A percentile compares a stretch with the other conserved stretches of the same genome.
These are phyloP conservation scores for Neurospora sp. DNA, from an alignment of 495 filamentous ascomycete genomes.

Conservation along the genomic window DNA sequence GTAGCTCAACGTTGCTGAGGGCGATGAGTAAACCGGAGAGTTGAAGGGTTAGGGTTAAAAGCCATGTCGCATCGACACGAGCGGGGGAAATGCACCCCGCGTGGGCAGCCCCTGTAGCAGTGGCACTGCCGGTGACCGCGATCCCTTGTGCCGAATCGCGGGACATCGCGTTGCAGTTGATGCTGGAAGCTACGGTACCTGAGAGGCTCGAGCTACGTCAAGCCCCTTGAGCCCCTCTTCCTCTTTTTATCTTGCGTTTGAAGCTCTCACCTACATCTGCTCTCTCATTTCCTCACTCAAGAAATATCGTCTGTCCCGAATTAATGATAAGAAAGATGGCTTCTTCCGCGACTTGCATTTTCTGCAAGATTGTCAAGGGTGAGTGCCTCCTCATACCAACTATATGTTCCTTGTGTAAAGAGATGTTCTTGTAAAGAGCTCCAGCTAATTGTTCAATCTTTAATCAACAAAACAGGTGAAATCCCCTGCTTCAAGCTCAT, in stretches of 20 bases:
- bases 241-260: not conserved
- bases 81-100: not conserved
- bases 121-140: not conserved
- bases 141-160: not conserved
- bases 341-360: slow-evolving; percentile 75
- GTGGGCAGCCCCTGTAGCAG: not conserved
- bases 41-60: not conserved
- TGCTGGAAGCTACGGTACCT: not conserved
- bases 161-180: not conserved
- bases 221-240: not conserved
- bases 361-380: slow-evolving; percentile 98
- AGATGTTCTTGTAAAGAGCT: not conserved
- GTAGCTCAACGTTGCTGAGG: not conserved
- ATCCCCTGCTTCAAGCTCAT: slow-evolving; percentile 94
- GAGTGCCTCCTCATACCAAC: slow-evolving; percentile 1
- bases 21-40: not conserved
- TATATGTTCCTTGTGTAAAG: not conserved
- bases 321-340: slow-evolving; percentile 26
- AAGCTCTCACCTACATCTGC: slow-evolving; percentile 1
- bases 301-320: not conserved
- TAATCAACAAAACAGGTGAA: slow-evolving; percentile 50
- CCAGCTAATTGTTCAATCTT: slow-evolving; percentile 5
- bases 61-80: not conserved
- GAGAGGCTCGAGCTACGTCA: not conserved
- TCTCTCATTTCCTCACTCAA: not conserved